A percentile compares a stretch with the other conserved stretches of the same genome.
Evolutionary conservation across 768 basidiomycete genomes (phyloP).

Genomic region (Psilocybe tampanensis): DNA sequence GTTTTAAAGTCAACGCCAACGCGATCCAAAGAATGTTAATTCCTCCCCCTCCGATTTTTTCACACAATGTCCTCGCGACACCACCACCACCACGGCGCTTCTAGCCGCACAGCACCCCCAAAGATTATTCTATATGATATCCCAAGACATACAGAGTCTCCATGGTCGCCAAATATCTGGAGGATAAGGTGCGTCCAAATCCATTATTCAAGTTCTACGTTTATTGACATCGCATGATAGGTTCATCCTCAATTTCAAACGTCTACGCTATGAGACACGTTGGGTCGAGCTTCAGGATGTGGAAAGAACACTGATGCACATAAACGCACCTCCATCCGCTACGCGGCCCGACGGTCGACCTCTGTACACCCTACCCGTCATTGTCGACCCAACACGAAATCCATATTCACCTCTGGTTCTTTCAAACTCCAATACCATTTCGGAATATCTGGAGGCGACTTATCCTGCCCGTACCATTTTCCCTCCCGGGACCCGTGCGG

Average conservation of each 20-base stretch:
- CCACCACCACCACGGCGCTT: slow-evolving; percentile 10
- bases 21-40: slow-evolving; percentile 6
- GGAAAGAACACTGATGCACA: slow-evolving; percentile 56
- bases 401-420: slow-evolving; percentile 50
- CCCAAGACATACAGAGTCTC: slow-evolving; percentile 57
- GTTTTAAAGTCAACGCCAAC: slow-evolving; percentile 16
- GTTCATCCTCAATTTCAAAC: slow-evolving; percentile 78
- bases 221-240: slow-evolving; percentile 31
- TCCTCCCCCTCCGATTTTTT: slow-evolving; percentile 2
- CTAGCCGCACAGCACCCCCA: slow-evolving; percentile 33
- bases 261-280: slow-evolving; percentile 65
- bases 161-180: slow-evolving; percentile 83
- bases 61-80: slow-evolving; percentile 23
- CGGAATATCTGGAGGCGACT: slow-evolving; percentile 69
- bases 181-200: slow-evolving; percentile 52
- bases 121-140: slow-evolving; percentile 70
- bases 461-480: slow-evolving; percentile 74
- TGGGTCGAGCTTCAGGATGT: slow-evolving; percentile 77
- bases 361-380: slow-evolving; percentile 69
- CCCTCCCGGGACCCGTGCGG: slow-evolving; percentile 68
- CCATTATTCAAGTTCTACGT: background rate
- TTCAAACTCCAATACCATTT: slow-evolving; percentile 62
- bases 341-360: slow-evolving; percentile 57
- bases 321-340: slow-evolving; percentile 61
- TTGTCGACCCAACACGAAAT: slow-evolving; percentile 59